Base-by-base conservation (phyloP, 495 filamentous ascomycete genomes). In the Aspergillus nanangensis region DNA sequence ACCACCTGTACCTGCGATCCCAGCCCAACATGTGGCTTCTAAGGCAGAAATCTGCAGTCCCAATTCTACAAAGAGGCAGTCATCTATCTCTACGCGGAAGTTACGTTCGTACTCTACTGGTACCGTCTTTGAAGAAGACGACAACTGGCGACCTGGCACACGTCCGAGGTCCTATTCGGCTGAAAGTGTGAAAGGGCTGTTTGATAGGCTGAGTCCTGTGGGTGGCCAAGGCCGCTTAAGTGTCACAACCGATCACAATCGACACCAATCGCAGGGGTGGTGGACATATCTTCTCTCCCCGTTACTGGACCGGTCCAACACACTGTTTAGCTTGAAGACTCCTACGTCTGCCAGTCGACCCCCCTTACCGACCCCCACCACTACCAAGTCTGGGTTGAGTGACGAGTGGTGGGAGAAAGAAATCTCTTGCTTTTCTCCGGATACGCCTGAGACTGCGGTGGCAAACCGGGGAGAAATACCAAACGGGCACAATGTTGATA, bases 241-340 rank as follows among this genome's bases (percentile, higher is more conserved):
- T 49, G 62, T 66, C 37, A 72, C 64, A 34, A 75, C 70, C 9
- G 61, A 77, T 31, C 56, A 65, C 5, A 77, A 76, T 31, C 75
- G 80, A 35, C 74, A 76, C 9, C 69, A 77, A 27, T 89, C 88
- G 3, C 76, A 79, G 27, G 88, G 88, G 9, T 96, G 90, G 90
- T 96, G 90, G 90, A 90, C 87, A 48, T 77, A 85, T 47, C 77
- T 95, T 33, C 83, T 83, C 2, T 90, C 89, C 1, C 90, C 90
- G 0, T 84, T 95, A 44, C 56, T 81, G 32, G 65, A 72, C 15
- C 58, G 68, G 4, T 69, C 71, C 10, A 72, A 63, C 49, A 67
- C 70, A 5, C 31, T 60, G 1, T 50, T 54, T 8, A 57, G 59
- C 29, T 47, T 55, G 8, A 63, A 49, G 36, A 65, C 60, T n/a